Conservation (phyloP, 202 grass and related monocot genomes). For the Alloteropsis angusta region DNA sequence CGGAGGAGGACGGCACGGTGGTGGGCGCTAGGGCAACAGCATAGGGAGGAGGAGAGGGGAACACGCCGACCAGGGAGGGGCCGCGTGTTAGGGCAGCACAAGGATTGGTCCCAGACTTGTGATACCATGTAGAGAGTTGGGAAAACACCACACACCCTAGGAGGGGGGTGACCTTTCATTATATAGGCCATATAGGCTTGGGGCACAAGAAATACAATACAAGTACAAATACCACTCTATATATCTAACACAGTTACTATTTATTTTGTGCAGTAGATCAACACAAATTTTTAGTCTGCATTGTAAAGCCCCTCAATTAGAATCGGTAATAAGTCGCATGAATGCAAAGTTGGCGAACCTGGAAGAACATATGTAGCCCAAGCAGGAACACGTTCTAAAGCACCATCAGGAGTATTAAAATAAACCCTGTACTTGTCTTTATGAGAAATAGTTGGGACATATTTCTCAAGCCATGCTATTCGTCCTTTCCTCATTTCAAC, state of each 20-base stretch:
- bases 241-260: background rate
- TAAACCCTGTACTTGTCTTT: conserved; percentile 83
- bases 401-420: conserved; percentile 95
- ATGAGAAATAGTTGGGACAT: conserved; percentile 72
- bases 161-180: no score
- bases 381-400: conserved; percentile 77
- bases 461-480: conserved; percentile 83
- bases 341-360: conserved; percentile 33
- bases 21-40: no score
- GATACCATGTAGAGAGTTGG: no score
- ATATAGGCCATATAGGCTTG: no score
- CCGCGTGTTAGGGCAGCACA: no score
- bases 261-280: conserved; percentile 13
- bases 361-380: conserved; percentile 95
- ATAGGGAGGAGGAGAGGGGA: no score
- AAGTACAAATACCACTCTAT: no score
- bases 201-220: no score
- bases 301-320: background rate
- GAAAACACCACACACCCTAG: no score
- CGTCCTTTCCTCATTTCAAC: conserved; percentile 86
- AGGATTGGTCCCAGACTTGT: no score
- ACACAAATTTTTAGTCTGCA: background rate
- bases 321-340: background rate
- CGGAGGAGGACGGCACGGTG: no score
- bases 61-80: no score